phyloP scores from a whole-genome alignment of 2,329 filamentous ascomycete genomes.

The Fusarium foetens region DNA sequence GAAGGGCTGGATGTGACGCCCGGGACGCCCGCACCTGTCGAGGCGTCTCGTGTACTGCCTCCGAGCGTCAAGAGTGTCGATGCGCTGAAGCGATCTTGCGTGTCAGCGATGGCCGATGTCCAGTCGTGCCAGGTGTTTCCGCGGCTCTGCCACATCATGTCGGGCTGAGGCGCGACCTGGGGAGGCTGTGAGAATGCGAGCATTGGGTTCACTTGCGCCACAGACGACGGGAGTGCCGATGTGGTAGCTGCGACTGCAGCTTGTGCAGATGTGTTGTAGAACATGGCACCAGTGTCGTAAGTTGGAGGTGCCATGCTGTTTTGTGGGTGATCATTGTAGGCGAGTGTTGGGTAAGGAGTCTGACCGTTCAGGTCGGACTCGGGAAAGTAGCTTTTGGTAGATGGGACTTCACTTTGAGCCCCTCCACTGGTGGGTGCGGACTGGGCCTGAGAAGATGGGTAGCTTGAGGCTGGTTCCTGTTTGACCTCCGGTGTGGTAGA shows the following conservation, averaged over 20 bases:
- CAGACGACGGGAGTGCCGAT: conserved; percentile 35
- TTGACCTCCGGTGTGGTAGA: conserved; percentile 47
- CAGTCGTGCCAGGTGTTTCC: conserved; percentile 65
- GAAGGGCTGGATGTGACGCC: conserved; percentile 29
- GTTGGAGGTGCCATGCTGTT: conserved; percentile 32
- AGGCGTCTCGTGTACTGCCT: conserved; percentile 40
- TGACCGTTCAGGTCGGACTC: conserved; percentile 42
- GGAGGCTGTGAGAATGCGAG: conserved; percentile 54
- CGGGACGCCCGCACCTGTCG: conserved; percentile 25
- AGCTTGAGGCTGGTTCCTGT: conserved; percentile 49
- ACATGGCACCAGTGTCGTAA: conserved; percentile 47
- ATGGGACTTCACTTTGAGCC: conserved; percentile 30
- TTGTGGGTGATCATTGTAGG: conserved; percentile 46
- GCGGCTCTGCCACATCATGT: conserved; percentile 50
- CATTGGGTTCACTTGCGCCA: conserved; percentile 51
- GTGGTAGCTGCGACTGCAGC: conserved; percentile 33
- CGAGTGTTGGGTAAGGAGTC: conserved; percentile 45
- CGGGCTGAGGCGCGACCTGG: conserved; percentile 45
- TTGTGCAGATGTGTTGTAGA: conserved; percentile 43
- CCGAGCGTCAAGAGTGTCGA: conserved; percentile 61
- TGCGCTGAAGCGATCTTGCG: conserved; percentile 61
- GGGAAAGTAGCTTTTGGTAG: conserved; percentile 47
- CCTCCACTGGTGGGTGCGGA: conserved; percentile 20
- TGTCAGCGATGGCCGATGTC: conserved; percentile 62
- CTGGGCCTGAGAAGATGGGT: conserved; percentile 26